phyloP scores from a whole-genome alignment of 495 filamentous ascomycete species.

The Sordaria brevicollis region DNA sequence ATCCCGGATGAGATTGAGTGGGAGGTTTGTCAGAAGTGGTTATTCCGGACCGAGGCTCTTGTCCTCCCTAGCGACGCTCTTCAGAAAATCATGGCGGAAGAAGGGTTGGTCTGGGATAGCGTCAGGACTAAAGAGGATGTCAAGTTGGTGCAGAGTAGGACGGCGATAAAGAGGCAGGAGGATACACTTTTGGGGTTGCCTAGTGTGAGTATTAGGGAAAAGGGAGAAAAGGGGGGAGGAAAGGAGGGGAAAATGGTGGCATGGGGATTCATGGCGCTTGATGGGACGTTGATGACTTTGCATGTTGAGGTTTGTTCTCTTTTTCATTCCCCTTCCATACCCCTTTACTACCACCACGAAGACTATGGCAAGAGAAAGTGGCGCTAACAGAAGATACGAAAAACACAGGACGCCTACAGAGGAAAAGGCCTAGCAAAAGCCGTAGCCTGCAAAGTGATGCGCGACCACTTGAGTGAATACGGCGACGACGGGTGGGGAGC shows the following conservation, averaged over 20 bases:
- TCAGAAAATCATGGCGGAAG: constrained; percentile 1
- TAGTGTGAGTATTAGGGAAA: not conserved
- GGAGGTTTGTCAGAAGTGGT: constrained; percentile 33
- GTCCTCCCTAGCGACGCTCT: too few relatives aligned
- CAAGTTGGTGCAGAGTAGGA: constrained; percentile 21
- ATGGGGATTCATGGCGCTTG: constrained; percentile 33
- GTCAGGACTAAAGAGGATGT: constrained; percentile 20
- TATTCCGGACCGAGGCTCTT: constrained; percentile 20
- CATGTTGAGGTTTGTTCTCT: constrained; percentile 23
- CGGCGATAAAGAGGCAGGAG: constrained; percentile 23
- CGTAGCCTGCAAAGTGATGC: constrained; percentile 28
- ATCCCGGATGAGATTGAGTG: constrained; percentile 4
- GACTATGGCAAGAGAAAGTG: not conserved
- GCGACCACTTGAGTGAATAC: constrained; percentile 24
- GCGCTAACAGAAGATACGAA: not conserved
- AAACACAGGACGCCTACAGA: constrained; percentile 28
- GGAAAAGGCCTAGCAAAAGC: constrained; percentile 35
- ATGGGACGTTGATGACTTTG: constrained; percentile 23
- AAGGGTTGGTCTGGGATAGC: constrained; percentile 23
- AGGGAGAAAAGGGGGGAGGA: not conserved
- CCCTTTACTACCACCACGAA: not conserved
- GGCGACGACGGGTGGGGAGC: constrained; percentile 30
- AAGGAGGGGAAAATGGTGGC: constrained; percentile 28
- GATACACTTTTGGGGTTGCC: not conserved
- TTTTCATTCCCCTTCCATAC: not conserved